Evolutionary conservation across 78 protist genomes (phyloP).

Genomic region (Mastigamoeba balamuthi): DNA sequence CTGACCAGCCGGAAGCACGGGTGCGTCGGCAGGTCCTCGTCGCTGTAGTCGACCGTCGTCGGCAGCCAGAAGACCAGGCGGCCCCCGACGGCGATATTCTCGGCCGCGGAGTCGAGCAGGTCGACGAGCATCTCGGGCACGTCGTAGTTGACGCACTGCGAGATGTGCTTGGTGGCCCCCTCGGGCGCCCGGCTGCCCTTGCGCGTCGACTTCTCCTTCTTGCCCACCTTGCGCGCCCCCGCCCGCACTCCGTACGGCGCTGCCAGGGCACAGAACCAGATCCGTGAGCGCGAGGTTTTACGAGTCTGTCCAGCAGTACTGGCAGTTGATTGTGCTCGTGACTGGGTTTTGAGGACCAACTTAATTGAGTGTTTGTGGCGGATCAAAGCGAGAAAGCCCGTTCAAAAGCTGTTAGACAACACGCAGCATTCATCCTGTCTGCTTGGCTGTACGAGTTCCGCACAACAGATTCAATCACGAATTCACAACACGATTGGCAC

Average conservation of each 20-base stretch:
- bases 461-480: too few species aligned
- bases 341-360: too few species aligned
- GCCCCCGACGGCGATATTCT: constrained; percentile 53
- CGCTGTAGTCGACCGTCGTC: constrained; percentile 43
- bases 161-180: neutral
- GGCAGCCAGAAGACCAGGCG: constrained; percentile 78
- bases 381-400: too few species aligned
- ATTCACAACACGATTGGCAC: too few species aligned
- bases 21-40: constrained; percentile 45
- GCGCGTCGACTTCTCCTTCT: neutral
- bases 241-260: constrained; percentile 73
- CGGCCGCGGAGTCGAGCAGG: constrained; percentile 51
- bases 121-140: constrained; percentile 55
- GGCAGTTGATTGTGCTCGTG: too few species aligned
- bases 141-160: constrained; percentile 25
- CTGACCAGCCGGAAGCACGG: constrained; percentile 29
- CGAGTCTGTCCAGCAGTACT: too few species aligned
- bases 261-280: neutral
- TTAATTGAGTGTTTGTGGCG: too few species aligned
- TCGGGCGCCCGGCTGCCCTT: neutral
- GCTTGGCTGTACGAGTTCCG: too few species aligned
- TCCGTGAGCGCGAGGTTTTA: too few species aligned
- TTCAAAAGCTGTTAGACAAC: too few species aligned
- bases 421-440: too few species aligned
- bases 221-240: constrained; percentile 55